Evolutionary conservation across 805 yeast species (phyloP), one percentile per base, ranked within the genome.

Genomic region (Saturnispora zaruensis): DNA sequence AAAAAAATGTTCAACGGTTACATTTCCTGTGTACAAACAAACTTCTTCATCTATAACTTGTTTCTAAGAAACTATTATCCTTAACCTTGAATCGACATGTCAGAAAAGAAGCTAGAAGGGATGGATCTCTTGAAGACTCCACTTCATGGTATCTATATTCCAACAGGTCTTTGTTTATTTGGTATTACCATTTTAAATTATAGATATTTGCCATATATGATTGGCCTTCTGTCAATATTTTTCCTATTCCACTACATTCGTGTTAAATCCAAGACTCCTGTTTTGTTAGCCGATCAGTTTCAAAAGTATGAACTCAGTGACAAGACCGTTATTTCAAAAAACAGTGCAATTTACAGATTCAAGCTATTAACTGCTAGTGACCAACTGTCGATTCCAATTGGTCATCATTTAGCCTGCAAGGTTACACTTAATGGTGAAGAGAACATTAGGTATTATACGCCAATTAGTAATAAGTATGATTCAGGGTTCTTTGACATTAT

Each of bases 271-370:
- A 66, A 72, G 18, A 54, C 46, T 34, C 68, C 71, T 48, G 71
- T 75, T 51, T 60, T 84, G 43, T 74, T 73, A 51, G 52, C 70
- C 0, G 73, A 75, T 36, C 72, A 70, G 51, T 86, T 87, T 81
- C 76, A 74, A 45, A 73, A 78, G 14, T 74, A 84, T 57, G 93
- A 85, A 65, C 68, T 86, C 58, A 70, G 78, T 30, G 93, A 86
- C 57, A 84, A 82, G 66, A 86, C 91, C 1, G 70, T 86, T 47
- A 74, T 86, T 51, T 78, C 87, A 11, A 81, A 75, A 58, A 81
- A 85, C 66, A 67, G 82, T 6, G 89, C 90, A 41, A 78, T 86
- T 52, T 86, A 84, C 63, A 72, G 93, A 52, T 86, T 86, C 68
- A 78, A 78, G 59, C 69, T 86, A 58, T 70, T 70, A 51, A 74